Evolutionary conservation across 148 eudicot genomes (phyloP), one percentile per base, ranked within the genome.

Genomic region (Amaranthus hypochondriacus): DNA sequence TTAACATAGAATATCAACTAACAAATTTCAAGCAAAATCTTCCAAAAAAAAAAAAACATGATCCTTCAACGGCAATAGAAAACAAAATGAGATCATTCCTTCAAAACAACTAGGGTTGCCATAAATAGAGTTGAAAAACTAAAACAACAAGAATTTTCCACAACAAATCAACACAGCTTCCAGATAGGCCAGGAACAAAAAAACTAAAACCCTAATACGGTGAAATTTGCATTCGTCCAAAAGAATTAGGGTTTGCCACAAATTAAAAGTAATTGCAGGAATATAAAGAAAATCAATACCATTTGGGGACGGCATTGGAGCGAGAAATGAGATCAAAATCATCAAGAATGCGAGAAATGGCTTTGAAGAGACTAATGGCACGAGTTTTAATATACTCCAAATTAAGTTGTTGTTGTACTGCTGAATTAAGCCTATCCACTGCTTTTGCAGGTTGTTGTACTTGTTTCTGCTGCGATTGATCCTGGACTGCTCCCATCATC

Each of bases 281-380:
- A 68, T 28, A 3, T 47, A 58, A 5, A 61, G 46, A 47, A 13
- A 48, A 11, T 49, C 1, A 4, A 21, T 49, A 92, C 99, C 99
- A 96, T 83, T 92, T 96, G 60, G 96, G 96, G 47, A 78, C 50
- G 49, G 90, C 75, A 68, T 90, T 91, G 71, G 94, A 69, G 78
- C 92, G 96, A 72, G 92, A 78, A 39, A 89, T 76, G 57, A 72
- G 78, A 39, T 92, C 89, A 43, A 90, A 76, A 0, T 96, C 99
- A 54, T 96, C 92, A 9, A 96, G 88, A 78, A 96, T 90, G 73
- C 97, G 94, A 77, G 94, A 73, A 57, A 96, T 92, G 61, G 94
- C 85, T 71, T 90, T 90, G 77, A 58, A 87, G 74, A 96, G 90
- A 46, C 94, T 86, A 9, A 85, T 73, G 9, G 97, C 97, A 11